A percentile compares a stretch with the other conserved stretches of the same genome.
Conservation (phyloP, 1,139 yeast genomes). For the Pichia sp. region DNA sequence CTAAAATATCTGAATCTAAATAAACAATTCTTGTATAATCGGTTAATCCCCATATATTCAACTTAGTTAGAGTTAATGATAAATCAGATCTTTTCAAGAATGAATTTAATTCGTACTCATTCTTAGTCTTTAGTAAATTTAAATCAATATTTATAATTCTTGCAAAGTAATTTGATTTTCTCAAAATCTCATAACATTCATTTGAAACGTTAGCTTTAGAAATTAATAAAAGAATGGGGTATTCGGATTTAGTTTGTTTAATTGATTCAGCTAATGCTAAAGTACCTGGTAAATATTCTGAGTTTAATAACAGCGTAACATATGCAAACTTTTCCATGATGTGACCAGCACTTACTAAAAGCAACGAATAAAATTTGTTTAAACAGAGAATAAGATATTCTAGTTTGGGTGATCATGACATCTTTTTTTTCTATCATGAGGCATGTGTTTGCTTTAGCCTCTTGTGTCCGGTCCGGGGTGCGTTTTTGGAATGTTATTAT, state of each 20-base stretch:
- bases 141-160: constrained; percentile 32
- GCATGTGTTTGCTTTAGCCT: too few species aligned
- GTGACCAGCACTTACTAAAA: background rate
- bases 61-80: constrained; percentile 61
- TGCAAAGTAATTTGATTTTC: constrained; percentile 21
- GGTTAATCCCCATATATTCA: constrained; percentile 55
- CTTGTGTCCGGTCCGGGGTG: background rate
- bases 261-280: constrained; percentile 50
- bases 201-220: constrained; percentile 29
- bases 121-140: constrained; percentile 17
- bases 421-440: too few species aligned
- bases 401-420: too few species aligned
- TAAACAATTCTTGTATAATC: constrained; percentile 61
- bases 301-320: constrained; percentile 59
- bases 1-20: constrained; percentile 78
- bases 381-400: too few species aligned
- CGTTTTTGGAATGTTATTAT: background rate
- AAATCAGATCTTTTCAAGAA: constrained; percentile 69
- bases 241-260: constrained; percentile 9
- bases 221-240: constrained; percentile 22
- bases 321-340: constrained; percentile 37
- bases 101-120: constrained; percentile 16
- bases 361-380: too few species aligned
- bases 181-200: constrained; percentile 29
- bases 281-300: constrained; percentile 71